These are phyloP conservation scores for Lipomyces orientalis DNA, from an alignment of 805 yeast species.

Conservation along the genomic window DNA sequence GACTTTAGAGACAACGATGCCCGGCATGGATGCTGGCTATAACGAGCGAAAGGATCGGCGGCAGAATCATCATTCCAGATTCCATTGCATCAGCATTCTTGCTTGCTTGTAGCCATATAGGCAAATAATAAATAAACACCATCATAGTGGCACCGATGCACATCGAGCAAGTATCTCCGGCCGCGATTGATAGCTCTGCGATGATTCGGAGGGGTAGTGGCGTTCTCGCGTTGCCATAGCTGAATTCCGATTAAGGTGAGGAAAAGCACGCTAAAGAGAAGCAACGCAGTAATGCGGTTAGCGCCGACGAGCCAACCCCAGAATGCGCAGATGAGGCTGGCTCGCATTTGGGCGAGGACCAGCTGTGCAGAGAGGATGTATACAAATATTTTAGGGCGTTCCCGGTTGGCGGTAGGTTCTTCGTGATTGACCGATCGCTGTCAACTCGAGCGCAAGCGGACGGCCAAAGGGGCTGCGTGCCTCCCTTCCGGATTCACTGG, in stretches of 20 bases:
- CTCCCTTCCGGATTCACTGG: too few species aligned
- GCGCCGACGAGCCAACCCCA: slow-evolving; percentile 50
- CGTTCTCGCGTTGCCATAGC: slow-evolving; percentile 54
- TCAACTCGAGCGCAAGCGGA: too few species aligned
- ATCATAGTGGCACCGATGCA: slow-evolving; percentile 36
- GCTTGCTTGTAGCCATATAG: not conserved
- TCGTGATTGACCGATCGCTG: too few species aligned
- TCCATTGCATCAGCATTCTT: slow-evolving; percentile 46
- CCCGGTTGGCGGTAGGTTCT: too few species aligned
- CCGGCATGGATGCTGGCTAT: slow-evolving; percentile 51
- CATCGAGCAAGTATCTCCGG: slow-evolving; percentile 43
- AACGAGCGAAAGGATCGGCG: slow-evolving; percentile 54
- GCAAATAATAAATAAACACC: not conserved
- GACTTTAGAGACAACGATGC: slow-evolving; percentile 50
- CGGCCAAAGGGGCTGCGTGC: too few species aligned
- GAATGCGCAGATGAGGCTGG: slow-evolving; percentile 42
- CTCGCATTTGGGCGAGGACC: slow-evolving; percentile 44
- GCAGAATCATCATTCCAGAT: slow-evolving; percentile 51
- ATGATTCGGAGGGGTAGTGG: slow-evolving; percentile 59
- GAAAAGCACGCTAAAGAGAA: slow-evolving; percentile 51
- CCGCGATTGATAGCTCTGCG: slow-evolving; percentile 46
- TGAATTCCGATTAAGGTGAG: slow-evolving; percentile 57
- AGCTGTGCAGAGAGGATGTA: slow-evolving; percentile 47
- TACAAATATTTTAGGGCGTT: slow-evolving; percentile 47
- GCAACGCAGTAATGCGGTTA: slow-evolving; percentile 13